phyloP scores from a whole-genome alignment of 1,284 basidiomycete species.

The Chalciporus sp. region DNA sequence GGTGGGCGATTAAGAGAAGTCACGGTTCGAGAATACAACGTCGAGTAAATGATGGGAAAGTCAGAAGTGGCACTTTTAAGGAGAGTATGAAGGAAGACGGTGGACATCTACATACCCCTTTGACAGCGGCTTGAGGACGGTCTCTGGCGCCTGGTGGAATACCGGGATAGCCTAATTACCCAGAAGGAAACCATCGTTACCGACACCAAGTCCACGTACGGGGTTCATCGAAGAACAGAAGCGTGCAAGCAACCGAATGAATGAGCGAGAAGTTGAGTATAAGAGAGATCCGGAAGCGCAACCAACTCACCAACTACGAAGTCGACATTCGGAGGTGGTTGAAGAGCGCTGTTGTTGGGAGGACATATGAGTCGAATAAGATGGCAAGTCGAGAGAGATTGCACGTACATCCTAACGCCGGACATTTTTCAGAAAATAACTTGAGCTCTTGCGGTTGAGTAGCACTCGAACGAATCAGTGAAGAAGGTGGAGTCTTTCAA shows the following conservation, averaged over 20 bases:
- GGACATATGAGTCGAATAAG: constrained; percentile 4
- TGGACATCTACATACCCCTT: constrained; percentile 60
- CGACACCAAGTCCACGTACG: background rate
- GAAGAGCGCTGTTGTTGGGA: constrained; percentile 55
- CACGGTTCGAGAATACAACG: background rate
- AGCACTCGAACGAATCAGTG: too few relatives aligned
- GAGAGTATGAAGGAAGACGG: constrained; percentile 8
- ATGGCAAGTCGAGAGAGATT: background rate
- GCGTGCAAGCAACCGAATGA: background rate
- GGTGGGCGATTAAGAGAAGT: background rate
- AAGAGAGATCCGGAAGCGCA: constrained; percentile 1
- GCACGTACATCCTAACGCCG: constrained; percentile 33
- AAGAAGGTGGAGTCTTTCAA: too few relatives aligned
- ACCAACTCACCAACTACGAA: constrained; percentile 69
- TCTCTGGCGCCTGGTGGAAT: constrained; percentile 73
- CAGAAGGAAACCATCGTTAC: background rate
- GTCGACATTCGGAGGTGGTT: constrained; percentile 81
- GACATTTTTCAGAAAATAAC: constrained; percentile 21
- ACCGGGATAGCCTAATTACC: constrained; percentile 70
- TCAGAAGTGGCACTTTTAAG: background rate
- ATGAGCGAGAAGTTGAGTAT: constrained; percentile 1
- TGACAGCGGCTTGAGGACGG: constrained; percentile 75
- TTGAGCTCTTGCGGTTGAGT: background rate
- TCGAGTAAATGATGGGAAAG: background rate
- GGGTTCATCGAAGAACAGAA: constrained; percentile 2